Evolutionary conservation across 2,329 filamentous ascomycete genomes (phyloP), one percentile per base, ranked within the genome.

Genomic region (Fusarium kyushuense): DNA sequence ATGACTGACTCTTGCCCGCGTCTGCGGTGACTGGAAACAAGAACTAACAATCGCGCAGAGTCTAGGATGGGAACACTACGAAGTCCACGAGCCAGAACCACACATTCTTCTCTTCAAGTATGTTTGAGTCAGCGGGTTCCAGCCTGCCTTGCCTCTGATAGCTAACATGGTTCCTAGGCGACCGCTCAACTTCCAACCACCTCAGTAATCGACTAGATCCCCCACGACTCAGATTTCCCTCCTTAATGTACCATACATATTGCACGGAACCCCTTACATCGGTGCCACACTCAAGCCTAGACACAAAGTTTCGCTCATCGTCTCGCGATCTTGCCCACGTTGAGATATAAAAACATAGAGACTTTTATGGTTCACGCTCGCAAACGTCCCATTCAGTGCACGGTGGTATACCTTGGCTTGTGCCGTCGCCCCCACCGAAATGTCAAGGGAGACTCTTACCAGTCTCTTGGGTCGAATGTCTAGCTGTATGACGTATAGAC

Each of bases 41-140:
- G 36, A 52, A 58, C 74, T 76, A 52, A 71, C 66, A 49, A 27
- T 21, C 16, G 29, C 32, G 19, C 77, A 98, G 94, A 98, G 95
- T 84, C 84, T 99, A 75, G 96, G 96, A 59, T 99, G 96, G 96
- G 95, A 98, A 79, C 96, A 99, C 80, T 99, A 99, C 79, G 96
- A 99, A 81, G 96, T 99, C 55, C 96, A 99, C 80, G 96, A 98
- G 80, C 96, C 96, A 42, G 96, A 99, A 83, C 96, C 96, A 70
- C 96, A 99, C 80, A 99, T 99, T 76, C 87, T 99, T 56, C 88
- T 99, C 32, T 99, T 99, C 88, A 99, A 99, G 95, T 97, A 83
- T 80, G 92, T 84, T 27, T 27, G 27, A 27, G 27, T 27, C 27
- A 27, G 27, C 27, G 27, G 27, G 27, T 27, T 27, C 27, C 10